phyloP scores from a whole-genome alignment of 331 rosid genomes.

The Telfairia occidentalis region DNA sequence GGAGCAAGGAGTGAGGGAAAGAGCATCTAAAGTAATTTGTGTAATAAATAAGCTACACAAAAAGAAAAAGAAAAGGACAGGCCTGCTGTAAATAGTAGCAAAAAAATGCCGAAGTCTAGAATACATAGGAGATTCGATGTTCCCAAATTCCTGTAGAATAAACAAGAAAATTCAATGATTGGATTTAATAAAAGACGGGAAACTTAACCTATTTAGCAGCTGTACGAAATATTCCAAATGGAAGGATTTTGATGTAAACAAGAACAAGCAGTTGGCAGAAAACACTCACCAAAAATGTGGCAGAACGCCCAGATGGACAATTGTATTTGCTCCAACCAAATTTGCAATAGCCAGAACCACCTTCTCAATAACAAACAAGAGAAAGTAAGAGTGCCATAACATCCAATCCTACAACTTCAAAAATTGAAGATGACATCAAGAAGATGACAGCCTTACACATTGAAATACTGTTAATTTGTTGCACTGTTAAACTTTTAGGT shows the following conservation, averaged over 20 bases:
- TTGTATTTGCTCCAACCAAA: conserved; percentile 65
- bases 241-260: background rate
- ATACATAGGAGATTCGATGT: conserved; percentile 70
- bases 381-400: conserved; percentile 4
- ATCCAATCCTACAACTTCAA: background rate
- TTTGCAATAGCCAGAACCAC: conserved; percentile 92
- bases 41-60: background rate
- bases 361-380: conserved; percentile 23
- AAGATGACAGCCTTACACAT: background rate
- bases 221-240: background rate
- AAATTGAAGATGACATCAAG: background rate
- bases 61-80: conserved; percentile 12
- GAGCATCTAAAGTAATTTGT: too few relatives aligned
- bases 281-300: conserved; percentile 59
- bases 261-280: conserved; percentile 9
- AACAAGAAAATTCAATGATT: background rate
- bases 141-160: conserved; percentile 60
- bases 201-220: background rate
- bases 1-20: background rate
- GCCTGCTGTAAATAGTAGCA: conserved; percentile 62
- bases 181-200: background rate
- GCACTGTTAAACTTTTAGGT: background rate
- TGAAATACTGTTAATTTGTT: background rate
- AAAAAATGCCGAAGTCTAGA: conserved; percentile 62
- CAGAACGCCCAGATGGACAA: conserved; percentile 45